Conservation (phyloP, 2,329 filamentous ascomycete species). For the Hypoxylon sp. region DNA sequence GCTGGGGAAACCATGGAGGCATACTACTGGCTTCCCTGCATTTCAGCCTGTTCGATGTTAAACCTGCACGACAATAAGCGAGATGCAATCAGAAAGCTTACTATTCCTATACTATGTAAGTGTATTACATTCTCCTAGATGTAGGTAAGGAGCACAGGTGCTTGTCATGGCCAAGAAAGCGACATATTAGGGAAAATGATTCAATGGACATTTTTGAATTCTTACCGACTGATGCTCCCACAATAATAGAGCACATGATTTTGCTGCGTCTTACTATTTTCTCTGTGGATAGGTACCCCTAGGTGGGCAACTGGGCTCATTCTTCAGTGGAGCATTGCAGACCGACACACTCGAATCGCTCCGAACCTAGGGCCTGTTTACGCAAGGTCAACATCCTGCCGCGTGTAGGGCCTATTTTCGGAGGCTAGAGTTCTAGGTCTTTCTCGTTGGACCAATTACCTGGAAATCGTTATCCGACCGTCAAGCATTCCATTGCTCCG, state of each 20-base stretch:
- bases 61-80: conserved; percentile 39
- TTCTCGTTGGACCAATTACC: conserved; percentile 40
- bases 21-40: conserved; percentile 37
- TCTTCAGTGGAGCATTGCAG: conserved; percentile 23
- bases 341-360: conserved; percentile 31
- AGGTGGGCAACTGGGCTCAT: conserved; percentile 2
- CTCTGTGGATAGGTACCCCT: neutral
- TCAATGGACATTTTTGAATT: neutral
- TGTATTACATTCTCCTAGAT: conserved; percentile 11
- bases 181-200: conserved; percentile 9
- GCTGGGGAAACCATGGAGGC: conserved; percentile 37
- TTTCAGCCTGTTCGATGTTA: conserved; percentile 41
- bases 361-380: conserved; percentile 25
- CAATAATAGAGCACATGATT: neutral
- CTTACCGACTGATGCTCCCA: conserved; percentile 2
- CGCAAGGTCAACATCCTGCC: conserved; percentile 28
- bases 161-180: conserved; percentile 2
- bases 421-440: conserved; percentile 27
- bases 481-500: conserved; percentile 40
- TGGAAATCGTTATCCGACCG: conserved; percentile 36
- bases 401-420: conserved; percentile 27
- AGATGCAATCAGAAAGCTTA: conserved; percentile 31
- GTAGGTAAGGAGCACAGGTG: conserved; percentile 22
- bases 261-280: neutral
- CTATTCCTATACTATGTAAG: conserved; percentile 15